Base-by-base conservation (phyloP, 2,329 filamentous ascomycete species). In the Xylaria sp. region DNA sequence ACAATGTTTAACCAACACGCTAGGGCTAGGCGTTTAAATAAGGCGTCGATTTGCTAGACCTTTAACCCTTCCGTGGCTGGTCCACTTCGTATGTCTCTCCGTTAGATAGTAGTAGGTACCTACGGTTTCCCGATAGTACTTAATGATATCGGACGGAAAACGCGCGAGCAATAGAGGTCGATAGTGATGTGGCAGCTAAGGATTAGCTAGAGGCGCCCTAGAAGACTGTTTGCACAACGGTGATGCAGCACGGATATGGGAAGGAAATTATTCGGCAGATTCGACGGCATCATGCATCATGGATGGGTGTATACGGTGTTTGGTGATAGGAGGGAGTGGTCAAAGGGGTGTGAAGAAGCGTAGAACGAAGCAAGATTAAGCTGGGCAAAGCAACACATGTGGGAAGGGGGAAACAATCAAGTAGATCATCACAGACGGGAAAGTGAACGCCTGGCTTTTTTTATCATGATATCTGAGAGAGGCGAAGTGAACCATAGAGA, bases 231-330 rank as follows among this genome's bases (percentile, higher is more conserved):
- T 78, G 75, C 76, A 73, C 76, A 74, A 77, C 71, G 70, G 69
- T 76, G 69, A 75, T 68, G 70, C 70, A 73, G 72, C 64, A 74
- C 77, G 77, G 77, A 75, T 74, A 72, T 77, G 73, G 70, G 74
- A 74, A 71, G 71, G 70, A 74, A 74, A 74, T 76, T 76, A 76
- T 74, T 77, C 74, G 74, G 70, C 71, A 73, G 63, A 69, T 71
- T 68, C 66, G 71, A 68, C 77, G 77, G 77, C 74, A 77, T 74
- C 68, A 73, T 79, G 77, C 77, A 79, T 78, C 72, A 72, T 75
- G 73, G 73, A 73, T 58, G 71, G 74, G 71, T 69, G 61, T 69
- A 65, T 65, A 66, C 63, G 58, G 64, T 64, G 60, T 42, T 59
- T 59, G 60, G 70, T 72, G 62, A 57, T 65, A 61, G 60, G 54